Evolutionary conservation across 202 grass and related monocot species (phyloP).

Genomic region (Bolboschoenoplectus hybrid): DNA sequence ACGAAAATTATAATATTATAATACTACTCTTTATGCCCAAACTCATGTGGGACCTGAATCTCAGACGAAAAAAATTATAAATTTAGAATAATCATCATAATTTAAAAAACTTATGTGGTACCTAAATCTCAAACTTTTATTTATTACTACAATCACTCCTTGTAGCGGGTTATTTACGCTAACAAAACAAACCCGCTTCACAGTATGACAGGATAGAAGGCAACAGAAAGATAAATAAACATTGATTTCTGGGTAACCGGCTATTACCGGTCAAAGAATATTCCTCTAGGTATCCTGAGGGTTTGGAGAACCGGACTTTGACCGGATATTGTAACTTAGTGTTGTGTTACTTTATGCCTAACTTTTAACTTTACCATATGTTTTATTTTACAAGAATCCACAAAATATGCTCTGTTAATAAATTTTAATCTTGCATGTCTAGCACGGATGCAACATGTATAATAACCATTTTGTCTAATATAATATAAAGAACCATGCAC

Average conservation of each 20-base stretch:
- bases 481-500: too few species aligned
- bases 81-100: too few species aligned
- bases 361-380: not conserved
- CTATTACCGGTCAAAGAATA: not conserved
- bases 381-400: not conserved
- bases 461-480: too few species aligned
- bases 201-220: not conserved
- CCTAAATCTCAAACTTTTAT: too few species aligned
- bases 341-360: too few species aligned
- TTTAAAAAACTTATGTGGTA: too few species aligned
- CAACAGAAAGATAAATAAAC: not conserved
- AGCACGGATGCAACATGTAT: too few species aligned
- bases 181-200: not conserved
- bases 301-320: not conserved
- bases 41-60: too few species aligned
- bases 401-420: not conserved
- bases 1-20: too few species aligned
- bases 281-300: constrained; percentile 7
- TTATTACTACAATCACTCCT: not conserved
- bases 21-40: too few species aligned
- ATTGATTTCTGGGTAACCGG: not conserved
- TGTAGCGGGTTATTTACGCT: not conserved
- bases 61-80: too few species aligned
- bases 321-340: not conserved
- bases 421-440: too few species aligned